Evolutionary conservation across 768 basidiomycete genomes (phyloP).

Genomic region (Gloeopeniophorella convolvens): DNA sequence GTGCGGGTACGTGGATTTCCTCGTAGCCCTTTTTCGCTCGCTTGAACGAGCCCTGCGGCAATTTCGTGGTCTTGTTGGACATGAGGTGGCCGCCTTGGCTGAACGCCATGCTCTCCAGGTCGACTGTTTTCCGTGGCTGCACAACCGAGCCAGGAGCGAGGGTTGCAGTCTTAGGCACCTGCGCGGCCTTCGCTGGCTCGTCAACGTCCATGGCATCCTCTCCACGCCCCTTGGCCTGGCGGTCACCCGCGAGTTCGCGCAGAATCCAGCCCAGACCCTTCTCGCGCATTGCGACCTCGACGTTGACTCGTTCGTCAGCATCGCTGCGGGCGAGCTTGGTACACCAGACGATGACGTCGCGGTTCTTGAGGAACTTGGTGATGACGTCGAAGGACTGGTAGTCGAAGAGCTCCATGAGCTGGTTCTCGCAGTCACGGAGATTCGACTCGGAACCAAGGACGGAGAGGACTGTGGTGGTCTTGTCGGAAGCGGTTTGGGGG

Average conservation of each 20-base stretch:
- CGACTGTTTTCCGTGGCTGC: slow-evolving; percentile 79
- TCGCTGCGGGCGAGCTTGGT: slow-evolving; percentile 90
- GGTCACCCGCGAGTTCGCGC: slow-evolving; percentile 78
- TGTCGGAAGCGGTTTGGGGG: slow-evolving; percentile 89
- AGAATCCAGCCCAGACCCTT: slow-evolving; percentile 96
- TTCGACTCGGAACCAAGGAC: slow-evolving; percentile 83
- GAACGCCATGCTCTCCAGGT: slow-evolving; percentile 94
- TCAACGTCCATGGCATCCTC: slow-evolving; percentile 79
- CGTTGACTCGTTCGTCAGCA: slow-evolving; percentile 83
- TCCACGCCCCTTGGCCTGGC: slow-evolving; percentile 47
- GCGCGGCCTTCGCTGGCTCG: slow-evolving; percentile 36
- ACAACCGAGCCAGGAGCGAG: slow-evolving; percentile 82
- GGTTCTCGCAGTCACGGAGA: slow-evolving; percentile 90
- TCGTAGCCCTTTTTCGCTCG: slow-evolving; percentile 94
- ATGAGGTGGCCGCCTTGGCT: slow-evolving; percentile 93
- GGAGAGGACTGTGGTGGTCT: slow-evolving; percentile 76
- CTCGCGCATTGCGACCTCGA: slow-evolving; percentile 98
- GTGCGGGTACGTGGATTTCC: slow-evolving; percentile 94
- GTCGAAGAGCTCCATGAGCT: slow-evolving; percentile 94
- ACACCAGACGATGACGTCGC: slow-evolving; percentile 96
- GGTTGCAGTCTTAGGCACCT: slow-evolving; percentile 76
- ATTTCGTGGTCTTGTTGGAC: slow-evolving; percentile 98
- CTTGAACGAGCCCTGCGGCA: slow-evolving; percentile 97
- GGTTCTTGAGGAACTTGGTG: slow-evolving; percentile 87
- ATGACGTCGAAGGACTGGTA: slow-evolving; percentile 88